Evolutionary conservation across 441 rosid species (phyloP), one percentile per base, ranked within the genome.

Genomic region (Heliophila coronopifolia): DNA sequence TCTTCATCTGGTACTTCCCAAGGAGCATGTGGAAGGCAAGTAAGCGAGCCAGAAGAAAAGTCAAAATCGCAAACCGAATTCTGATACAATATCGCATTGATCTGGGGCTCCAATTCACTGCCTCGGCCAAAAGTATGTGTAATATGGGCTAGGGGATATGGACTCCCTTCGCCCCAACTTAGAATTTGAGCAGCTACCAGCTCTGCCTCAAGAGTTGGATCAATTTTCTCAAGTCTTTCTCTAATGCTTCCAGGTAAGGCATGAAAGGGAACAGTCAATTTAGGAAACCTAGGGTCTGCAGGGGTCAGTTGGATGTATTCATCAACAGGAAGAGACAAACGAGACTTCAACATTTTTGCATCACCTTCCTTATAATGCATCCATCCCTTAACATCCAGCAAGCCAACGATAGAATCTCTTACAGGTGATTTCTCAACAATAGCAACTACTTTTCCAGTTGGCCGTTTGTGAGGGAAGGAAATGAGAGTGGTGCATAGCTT

Each of bases 1-100:
- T 84, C 98, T 61, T 71, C 76, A 9, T 31, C 47, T 8, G 98
- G 91, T 55, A 91, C 68, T 70, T 75, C 79, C 98, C 98, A 91
- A 46, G 83, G 73, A 55, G 57, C 59, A 41, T 17, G 33, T 15
- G 98, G 98, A 63, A 91, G 81, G 73, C 87, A 70, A 50, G 80
- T 56, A 43, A 87, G 65, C 15, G 73, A 71, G 47, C 70, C 80
- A 8, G 71, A 49, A 38, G 89, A 67, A 73, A 91, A 87, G 4
- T 78, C 94, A 30, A 91, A 70, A 56, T 62, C 64, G 50, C 47
- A 32, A 54, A 91, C 70, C 19, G 81, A 73, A 67, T 87, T 87
- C 68, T 81, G 78, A 70, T 73, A 74, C 40, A 91, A 59, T 63
- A 84, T 81, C 5, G 98, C 79, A 62, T 66, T 79, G 37, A 84